Evolutionary conservation across 164 flowering plant genomes (phyloP).

Genomic region (Sedum album): DNA sequence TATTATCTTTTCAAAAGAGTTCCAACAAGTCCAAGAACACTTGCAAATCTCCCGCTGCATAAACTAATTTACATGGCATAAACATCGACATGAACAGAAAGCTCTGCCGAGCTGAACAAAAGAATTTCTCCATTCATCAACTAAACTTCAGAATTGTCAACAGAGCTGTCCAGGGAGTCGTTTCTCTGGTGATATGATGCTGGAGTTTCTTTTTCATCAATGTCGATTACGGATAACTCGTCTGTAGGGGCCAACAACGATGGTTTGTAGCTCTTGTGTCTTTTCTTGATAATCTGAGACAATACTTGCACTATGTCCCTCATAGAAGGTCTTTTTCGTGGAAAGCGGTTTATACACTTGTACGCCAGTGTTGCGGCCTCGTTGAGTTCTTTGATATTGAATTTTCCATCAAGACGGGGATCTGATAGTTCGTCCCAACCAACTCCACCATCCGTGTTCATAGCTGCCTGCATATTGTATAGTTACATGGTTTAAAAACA

Average conservation of each 20-base stretch:
- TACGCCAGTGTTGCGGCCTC: slow-evolving; percentile 71
- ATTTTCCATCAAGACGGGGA: slow-evolving; percentile 60
- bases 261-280: slow-evolving; percentile 34
- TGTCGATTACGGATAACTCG: slow-evolving; percentile 45
- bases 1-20: neutral
- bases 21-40: too few species aligned
- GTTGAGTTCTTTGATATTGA: slow-evolving; percentile 60
- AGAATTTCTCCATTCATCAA: neutral
- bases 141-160: slow-evolving; percentile 38
- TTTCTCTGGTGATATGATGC: slow-evolving; percentile 35
- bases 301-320: slow-evolving; percentile 77
- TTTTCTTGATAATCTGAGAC: slow-evolving; percentile 42
- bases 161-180: slow-evolving; percentile 51
- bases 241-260: slow-evolving; percentile 35
- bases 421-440: slow-evolving; percentile 97
- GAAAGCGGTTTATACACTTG: slow-evolving; percentile 57
- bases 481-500: neutral
- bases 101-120: slow-evolving; percentile 14
- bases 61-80: neutral
- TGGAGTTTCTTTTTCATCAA: slow-evolving; percentile 34
- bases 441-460: slow-evolving; percentile 59
- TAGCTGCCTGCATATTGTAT: slow-evolving; percentile 57
- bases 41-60: neutral
- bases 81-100: slow-evolving; percentile 5
- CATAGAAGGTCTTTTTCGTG: slow-evolving; percentile 74